Conservation (phyloP, 2,329 filamentous ascomycete species). For the Herpotrichia juniperi region DNA sequence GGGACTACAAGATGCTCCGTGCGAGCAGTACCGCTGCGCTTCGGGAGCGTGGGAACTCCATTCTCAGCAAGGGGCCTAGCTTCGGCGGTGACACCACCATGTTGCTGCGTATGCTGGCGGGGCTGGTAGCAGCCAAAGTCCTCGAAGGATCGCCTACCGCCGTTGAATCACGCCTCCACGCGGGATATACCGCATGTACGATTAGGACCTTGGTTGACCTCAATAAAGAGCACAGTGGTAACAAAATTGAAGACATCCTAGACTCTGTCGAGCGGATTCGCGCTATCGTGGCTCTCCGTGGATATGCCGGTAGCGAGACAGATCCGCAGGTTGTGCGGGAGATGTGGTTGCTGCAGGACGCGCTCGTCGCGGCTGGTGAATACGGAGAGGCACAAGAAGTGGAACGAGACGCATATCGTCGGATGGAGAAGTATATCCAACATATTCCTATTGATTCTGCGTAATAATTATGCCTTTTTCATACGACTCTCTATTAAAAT, state of each 20-base stretch:
- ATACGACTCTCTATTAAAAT: neutral
- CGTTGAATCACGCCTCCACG: neutral
- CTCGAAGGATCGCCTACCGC: neutral
- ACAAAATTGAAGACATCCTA: neutral
- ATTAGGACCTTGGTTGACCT: neutral
- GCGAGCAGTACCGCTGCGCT: neutral
- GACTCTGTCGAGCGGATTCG: neutral
- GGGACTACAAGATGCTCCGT: neutral
- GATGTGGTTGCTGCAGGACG: conserved; percentile 1
- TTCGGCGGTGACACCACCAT: neutral
- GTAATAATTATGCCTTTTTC: neutral
- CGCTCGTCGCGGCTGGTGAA: neutral
- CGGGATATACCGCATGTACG: neutral
- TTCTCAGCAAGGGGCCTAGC: neutral
- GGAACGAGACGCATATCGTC: neutral
- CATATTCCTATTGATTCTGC: neutral
- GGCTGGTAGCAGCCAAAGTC: neutral
- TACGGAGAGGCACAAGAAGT: neutral
- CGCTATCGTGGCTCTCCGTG: neutral
- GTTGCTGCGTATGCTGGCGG: neutral
- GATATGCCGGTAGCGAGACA: neutral
- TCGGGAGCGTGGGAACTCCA: neutral
- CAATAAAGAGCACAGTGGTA: neutral
- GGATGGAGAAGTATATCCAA: neutral
- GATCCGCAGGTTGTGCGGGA: neutral